A percentile compares a stretch with the other conserved stretches of the same genome.
phyloP scores from a whole-genome alignment of 495 filamentous ascomycete species.

The Aspergillus leporis region DNA sequence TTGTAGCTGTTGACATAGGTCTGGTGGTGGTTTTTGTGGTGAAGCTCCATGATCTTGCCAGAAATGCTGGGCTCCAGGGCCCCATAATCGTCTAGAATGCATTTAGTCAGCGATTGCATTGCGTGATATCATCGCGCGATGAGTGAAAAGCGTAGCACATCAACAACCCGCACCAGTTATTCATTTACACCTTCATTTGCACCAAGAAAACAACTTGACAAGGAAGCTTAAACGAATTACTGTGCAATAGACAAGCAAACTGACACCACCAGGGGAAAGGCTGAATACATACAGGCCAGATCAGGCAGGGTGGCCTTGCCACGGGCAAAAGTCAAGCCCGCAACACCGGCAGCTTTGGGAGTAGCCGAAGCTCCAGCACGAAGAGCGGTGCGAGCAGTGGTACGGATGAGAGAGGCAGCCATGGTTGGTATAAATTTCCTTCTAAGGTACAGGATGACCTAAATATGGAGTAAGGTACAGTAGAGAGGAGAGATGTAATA shows the following conservation, averaged over 20 bases:
- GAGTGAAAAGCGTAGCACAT: neutral
- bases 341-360: conserved; percentile 55
- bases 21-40: conserved; percentile 70
- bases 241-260: neutral
- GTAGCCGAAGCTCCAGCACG: conserved; percentile 53
- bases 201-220: neutral
- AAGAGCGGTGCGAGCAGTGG: conserved; percentile 54
- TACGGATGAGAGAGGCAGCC: conserved; percentile 57
- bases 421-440: conserved; percentile 37
- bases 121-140: neutral
- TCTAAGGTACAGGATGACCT: conserved; percentile 1
- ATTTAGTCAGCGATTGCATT: neutral
- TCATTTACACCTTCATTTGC: neutral
- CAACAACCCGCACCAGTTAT: neutral
- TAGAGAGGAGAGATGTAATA: conserved; percentile 4
- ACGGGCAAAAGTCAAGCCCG: conserved; percentile 72
- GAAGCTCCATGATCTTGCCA: conserved; percentile 96
- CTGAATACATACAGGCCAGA: conserved; percentile 71
- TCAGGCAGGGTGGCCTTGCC: conserved; percentile 93
- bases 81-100: conserved; percentile 71
- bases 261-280: neutral
- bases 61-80: conserved; percentile 94
- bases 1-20: conserved; percentile 73
- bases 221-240: neutral
- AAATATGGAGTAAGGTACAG: conserved; percentile 6